Conservation (phyloP, 345 rosid species). For the Camelina laxa region DNA sequence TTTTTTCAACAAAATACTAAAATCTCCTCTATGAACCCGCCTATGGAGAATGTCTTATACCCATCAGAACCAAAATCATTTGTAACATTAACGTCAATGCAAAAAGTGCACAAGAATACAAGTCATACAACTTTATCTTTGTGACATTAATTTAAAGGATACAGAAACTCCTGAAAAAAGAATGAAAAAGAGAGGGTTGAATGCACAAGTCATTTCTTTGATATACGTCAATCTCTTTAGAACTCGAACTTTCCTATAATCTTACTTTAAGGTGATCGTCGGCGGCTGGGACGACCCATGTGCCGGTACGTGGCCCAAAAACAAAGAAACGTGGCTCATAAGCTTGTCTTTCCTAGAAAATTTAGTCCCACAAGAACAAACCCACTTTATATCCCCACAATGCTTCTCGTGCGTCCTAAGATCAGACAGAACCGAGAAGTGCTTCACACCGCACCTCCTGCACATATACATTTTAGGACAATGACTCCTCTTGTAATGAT, state of each 20-base stretch:
- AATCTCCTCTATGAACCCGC: no score
- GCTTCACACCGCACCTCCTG: slow-evolving; percentile 75
- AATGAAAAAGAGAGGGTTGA: not conserved
- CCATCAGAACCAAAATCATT: not conserved
- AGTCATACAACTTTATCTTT: no score
- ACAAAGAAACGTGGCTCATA: slow-evolving; percentile 77
- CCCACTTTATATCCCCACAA: slow-evolving; percentile 79
- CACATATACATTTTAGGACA: slow-evolving; percentile 93
- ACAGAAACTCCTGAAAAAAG: not conserved
- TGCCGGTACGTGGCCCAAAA: slow-evolving; percentile 67
- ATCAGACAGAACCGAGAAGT: slow-evolving; percentile 87
- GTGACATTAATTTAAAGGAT: not conserved
- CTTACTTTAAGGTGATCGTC: not conserved
- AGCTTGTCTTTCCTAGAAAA: slow-evolving; percentile 91
- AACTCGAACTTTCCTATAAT: not conserved
- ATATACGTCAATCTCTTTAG: not conserved
- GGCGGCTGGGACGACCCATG: slow-evolving; percentile 5
- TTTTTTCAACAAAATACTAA: no score
- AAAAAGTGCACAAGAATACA: not conserved
- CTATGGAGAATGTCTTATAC: no score
- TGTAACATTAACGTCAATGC: not conserved
- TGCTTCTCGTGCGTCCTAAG: slow-evolving; percentile 94
- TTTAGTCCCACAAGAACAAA: slow-evolving; percentile 85
- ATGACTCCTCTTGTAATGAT: slow-evolving; percentile 95
- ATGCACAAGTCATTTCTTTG: not conserved